Evolutionary conservation across 2,329 filamentous ascomycete species (phyloP).

Genomic region (Raffaelea deltoideospora): DNA sequence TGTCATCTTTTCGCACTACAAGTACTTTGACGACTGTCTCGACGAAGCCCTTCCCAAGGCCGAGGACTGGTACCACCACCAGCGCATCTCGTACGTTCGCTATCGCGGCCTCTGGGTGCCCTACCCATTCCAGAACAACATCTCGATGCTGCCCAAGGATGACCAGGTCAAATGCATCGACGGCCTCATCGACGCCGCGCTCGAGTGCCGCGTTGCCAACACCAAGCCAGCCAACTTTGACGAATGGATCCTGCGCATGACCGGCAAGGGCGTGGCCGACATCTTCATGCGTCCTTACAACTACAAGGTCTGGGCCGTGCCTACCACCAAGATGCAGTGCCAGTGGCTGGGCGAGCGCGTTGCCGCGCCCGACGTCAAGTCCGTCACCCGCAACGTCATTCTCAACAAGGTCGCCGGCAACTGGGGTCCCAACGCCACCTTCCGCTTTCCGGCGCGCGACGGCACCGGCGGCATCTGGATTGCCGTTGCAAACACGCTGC

Average conservation of each 20-base stretch:
- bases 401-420: slow-evolving; percentile 90
- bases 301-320: slow-evolving; percentile 99
- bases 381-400: slow-evolving; percentile 83
- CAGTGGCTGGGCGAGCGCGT: slow-evolving; percentile 97
- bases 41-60: slow-evolving; percentile 90
- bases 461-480: slow-evolving; percentile 99
- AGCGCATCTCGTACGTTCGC: slow-evolving; percentile 97
- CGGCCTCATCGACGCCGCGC: slow-evolving; percentile 85
- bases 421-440: slow-evolving; percentile 97
- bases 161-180: slow-evolving; percentile 92
- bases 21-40: slow-evolving; percentile 99
- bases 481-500: slow-evolving; percentile 82
- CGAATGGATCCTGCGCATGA: slow-evolving; percentile 93
- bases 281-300: slow-evolving; percentile 99
- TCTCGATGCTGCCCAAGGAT: slow-evolving; percentile 93
- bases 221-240: slow-evolving; percentile 95
- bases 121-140: slow-evolving; percentile 99
- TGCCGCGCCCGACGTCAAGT: slow-evolving; percentile 89
- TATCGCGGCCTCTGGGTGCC: slow-evolving; percentile 95
- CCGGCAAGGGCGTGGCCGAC: slow-evolving; percentile 77
- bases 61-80: slow-evolving; percentile 92
- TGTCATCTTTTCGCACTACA: slow-evolving; percentile 99
- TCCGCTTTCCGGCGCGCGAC: slow-evolving; percentile 91
- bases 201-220: slow-evolving; percentile 73
- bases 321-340: slow-evolving; percentile 99